These are phyloP conservation scores for Xylariaceae sp. DNA, from an alignment of 2,329 filamentous ascomycete genomes.

Conservation along the genomic window DNA sequence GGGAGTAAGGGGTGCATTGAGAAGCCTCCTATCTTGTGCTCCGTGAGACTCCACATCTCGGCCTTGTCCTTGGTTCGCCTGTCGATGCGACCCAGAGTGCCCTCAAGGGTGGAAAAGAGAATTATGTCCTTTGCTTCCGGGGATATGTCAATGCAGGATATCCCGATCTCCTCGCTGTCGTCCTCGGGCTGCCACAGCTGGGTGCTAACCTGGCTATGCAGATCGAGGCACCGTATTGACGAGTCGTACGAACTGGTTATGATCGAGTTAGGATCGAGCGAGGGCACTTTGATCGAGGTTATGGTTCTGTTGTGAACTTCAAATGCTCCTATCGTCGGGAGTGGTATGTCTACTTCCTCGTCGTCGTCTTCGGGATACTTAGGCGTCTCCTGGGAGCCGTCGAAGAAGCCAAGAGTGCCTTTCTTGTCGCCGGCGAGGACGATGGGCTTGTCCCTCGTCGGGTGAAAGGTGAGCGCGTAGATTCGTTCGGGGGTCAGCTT, in stretches of 20 bases:
- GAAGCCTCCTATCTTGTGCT: constrained; percentile 96
- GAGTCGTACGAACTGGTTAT: constrained; percentile 91
- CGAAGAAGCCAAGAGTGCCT: constrained; percentile 83
- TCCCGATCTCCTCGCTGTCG: constrained; percentile 62
- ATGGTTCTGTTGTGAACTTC: constrained; percentile 89
- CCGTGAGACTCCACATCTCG: constrained; percentile 68
- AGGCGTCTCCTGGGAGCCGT: constrained; percentile 64
- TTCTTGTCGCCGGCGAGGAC: constrained; percentile 93
- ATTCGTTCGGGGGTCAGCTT: constrained; percentile 85
- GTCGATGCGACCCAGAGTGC: constrained; percentile 75
- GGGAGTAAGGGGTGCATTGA: constrained; percentile 71
- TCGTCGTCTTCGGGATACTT: constrained; percentile 52
- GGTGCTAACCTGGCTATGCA: constrained; percentile 69
- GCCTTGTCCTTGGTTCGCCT: constrained; percentile 53
- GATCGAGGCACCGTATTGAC: constrained; percentile 78
- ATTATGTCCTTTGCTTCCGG: constrained; percentile 62
- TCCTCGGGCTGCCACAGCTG: constrained; percentile 74
- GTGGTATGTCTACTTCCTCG: constrained; percentile 57
- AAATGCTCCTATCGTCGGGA: constrained; percentile 79
- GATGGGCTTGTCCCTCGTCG: constrained; percentile 74
- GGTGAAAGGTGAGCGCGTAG: constrained; percentile 84
- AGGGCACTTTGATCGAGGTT: constrained; percentile 71
- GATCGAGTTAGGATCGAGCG: constrained; percentile 63
- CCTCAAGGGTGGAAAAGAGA: constrained; percentile 81
- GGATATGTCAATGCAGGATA: constrained; percentile 79